Conservation (phyloP, 176 grass and related monocot genomes). For the Raddia guianensis region DNA sequence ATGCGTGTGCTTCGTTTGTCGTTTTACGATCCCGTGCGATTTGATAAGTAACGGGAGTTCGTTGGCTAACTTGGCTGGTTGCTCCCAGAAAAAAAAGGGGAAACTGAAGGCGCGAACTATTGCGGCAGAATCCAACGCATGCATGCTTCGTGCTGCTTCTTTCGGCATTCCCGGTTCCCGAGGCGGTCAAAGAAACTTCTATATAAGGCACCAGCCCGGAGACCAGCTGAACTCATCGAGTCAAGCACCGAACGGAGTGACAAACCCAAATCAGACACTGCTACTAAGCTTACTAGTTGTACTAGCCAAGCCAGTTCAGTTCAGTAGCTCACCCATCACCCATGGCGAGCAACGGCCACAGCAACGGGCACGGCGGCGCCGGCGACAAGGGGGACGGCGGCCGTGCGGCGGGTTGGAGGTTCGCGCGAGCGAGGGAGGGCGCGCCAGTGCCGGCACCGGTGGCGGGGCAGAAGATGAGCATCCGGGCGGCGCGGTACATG, state of each 20-base stretch:
- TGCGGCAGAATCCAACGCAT: not conserved
- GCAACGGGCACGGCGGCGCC: not conserved
- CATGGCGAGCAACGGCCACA: not conserved
- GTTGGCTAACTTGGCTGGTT: too few relatives aligned
- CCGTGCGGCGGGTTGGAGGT: constrained; percentile 34
- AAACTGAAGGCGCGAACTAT: not conserved
- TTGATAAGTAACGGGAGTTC: too few relatives aligned
- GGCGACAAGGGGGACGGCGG: too few relatives aligned
- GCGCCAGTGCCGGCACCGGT: constrained; percentile 22
- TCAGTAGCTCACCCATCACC: too few relatives aligned
- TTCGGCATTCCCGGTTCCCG: too few relatives aligned
- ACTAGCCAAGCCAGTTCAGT: too few relatives aligned
- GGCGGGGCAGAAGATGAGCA: constrained; percentile 39
- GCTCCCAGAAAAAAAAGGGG: too few relatives aligned
- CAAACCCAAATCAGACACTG: not conserved
- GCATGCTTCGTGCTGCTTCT: too few relatives aligned
- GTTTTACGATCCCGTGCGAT: too few relatives aligned
- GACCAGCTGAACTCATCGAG: not conserved
- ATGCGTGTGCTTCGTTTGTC: too few relatives aligned
- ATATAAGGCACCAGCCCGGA: not conserved
- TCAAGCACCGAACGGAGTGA: not conserved
- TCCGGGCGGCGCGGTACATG: constrained; percentile 56
- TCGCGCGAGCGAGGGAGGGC: constrained; percentile 36
- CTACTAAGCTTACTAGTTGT: too few relatives aligned
- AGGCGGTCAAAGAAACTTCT: not conserved